Evolutionary conservation across 768 basidiomycete species (phyloP), one percentile per base, ranked within the genome.

Genomic region (Kwoniella mangroviensis): DNA sequence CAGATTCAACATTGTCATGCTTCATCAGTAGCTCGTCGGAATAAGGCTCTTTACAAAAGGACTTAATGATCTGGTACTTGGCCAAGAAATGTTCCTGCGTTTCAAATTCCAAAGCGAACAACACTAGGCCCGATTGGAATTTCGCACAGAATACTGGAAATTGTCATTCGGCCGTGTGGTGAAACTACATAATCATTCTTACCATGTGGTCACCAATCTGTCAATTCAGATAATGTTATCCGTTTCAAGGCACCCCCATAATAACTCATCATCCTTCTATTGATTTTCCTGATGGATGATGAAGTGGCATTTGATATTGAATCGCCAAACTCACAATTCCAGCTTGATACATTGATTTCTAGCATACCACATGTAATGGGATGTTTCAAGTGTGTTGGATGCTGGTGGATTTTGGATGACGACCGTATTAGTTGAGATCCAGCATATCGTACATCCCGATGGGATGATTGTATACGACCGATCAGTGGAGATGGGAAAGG

Each of bases 351-450:
- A 17, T 49, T 49, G 45, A 34, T 34, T 34, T 34, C 34, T 7
- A 1, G 6, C 34, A 34, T 6, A 34, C 4, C 6, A 34, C 34
- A 34, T 34, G 34, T 34, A 7, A 6, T 34, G 34, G 1, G 34
- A 34, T 34, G 34, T 34, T 34, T 34, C 1, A 49, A 49, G 45
- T 19, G 15, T 15, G 0, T 13, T 49, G 12, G 9, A 4, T 59
- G 57, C 57, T 59, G 57, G 57, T 59, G 10, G 5, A 34, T 21
- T 21, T 59, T 17, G 34, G 57, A 42, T 24, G 57, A 34, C 57
- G 40, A 59, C 57, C 26, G 15, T n/a, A 6, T 9, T 24, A 34
- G 57, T 59, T 59, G 15, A 12, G 54, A 22, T 34, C 34, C 54
- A 12, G 54, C 22, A 55, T 22, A 55, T 34, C 34, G 34, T 34